These are phyloP conservation scores for Austropuccinia psidii DNA, from an alignment of 1,284 basidiomycete genomes.

Conservation along the genomic window DNA sequence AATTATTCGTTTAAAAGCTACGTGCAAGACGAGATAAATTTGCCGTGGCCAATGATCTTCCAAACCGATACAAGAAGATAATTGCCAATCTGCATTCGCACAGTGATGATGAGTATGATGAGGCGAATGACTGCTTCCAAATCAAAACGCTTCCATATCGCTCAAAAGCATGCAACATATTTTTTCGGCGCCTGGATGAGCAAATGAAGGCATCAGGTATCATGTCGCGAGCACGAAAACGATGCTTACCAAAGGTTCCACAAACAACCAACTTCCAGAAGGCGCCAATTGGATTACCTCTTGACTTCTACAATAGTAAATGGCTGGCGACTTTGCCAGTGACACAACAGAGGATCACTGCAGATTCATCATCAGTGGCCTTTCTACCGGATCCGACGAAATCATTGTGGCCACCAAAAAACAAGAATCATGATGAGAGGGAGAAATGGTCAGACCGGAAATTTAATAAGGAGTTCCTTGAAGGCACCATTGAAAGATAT, in stretches of 20 bases:
- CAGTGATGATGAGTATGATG: constrained; percentile 13
- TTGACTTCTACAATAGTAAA: constrained; percentile 18
- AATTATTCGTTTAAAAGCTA: neutral
- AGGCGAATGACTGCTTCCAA: neutral
- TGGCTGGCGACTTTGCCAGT: neutral
- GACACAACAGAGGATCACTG: neutral
- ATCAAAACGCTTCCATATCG: constrained; percentile 11
- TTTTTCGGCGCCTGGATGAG: constrained; percentile 4
- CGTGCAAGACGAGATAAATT: neutral
- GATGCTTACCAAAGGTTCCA: neutral
- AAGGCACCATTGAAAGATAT: no score
- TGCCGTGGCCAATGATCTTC: neutral
- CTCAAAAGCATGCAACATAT: neutral
- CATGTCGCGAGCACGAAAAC: neutral
- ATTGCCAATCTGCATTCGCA: neutral
- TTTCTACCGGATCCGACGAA: neutral
- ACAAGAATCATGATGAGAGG: neutral
- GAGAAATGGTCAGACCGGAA: neutral
- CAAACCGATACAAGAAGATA: neutral
- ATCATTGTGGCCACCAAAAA: neutral
- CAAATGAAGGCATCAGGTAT: neutral
- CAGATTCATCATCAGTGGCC: neutral
- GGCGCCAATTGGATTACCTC: constrained; percentile 5
- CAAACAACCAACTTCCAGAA: neutral
- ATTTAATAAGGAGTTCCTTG: constrained; percentile 7